Evolutionary conservation across 768 basidiomycete genomes (phyloP).

Genomic region (Amanita polypyramis): DNA sequence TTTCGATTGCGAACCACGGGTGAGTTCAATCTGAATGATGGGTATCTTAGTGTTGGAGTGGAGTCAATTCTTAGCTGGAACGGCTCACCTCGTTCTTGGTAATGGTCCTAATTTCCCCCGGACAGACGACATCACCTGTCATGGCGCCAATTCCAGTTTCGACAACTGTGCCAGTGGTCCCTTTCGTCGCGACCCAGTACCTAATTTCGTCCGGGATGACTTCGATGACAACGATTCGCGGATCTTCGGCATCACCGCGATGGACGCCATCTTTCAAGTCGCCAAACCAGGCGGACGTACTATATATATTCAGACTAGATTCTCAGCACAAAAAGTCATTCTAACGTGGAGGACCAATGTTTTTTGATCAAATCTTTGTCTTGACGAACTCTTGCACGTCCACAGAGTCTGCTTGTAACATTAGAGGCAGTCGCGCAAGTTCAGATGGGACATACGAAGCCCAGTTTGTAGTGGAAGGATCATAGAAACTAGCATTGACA

Average conservation of each 20-base stretch:
- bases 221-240: constrained; percentile 70
- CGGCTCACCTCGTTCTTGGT: constrained; percentile 55
- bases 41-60: neutral
- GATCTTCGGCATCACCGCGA: constrained; percentile 71
- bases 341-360: constrained; percentile 49
- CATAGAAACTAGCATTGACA: constrained; percentile 75
- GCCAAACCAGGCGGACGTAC: constrained; percentile 72
- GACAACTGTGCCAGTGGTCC: constrained; percentile 42
- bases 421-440: neutral
- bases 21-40: constrained; percentile 30
- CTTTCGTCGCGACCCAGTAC: constrained; percentile 67
- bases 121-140: constrained; percentile 52
- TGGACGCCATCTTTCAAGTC: constrained; percentile 80
- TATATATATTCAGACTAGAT: constrained; percentile 15
- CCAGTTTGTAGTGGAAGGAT: constrained; percentile 65
- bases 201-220: constrained; percentile 73
- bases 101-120: constrained; percentile 73
- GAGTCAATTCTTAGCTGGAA: neutral
- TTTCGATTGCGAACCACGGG: constrained; percentile 27
- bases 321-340: constrained; percentile 3
- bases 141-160: constrained; percentile 50
- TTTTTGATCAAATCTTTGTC: constrained; percentile 56
- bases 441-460: constrained; percentile 33
- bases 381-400: constrained; percentile 54
- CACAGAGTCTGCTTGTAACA: constrained; percentile 41